Percentiles rank a stretch among this genome's conserved stretches.
phyloP scores from a whole-genome alignment of 2,329 filamentous ascomycete species.

The Talaromyces pinophilus region DNA sequence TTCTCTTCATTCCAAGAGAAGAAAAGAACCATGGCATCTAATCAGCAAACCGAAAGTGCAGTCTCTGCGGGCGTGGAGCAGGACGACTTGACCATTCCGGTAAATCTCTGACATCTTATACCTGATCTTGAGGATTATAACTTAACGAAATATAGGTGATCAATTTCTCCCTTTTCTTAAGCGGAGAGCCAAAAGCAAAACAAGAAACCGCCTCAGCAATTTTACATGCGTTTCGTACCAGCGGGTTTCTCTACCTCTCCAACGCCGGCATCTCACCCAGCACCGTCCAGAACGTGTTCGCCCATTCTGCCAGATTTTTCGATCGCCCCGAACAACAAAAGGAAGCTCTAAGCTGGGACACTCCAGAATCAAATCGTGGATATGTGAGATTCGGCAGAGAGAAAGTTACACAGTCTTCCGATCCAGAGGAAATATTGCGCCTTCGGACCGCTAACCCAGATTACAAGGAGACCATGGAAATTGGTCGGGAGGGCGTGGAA shows the following conservation, averaged over 20 bases:
- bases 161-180: conserved; percentile 73
- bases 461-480: conserved; percentile 62
- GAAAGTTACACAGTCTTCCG: conserved; percentile 64
- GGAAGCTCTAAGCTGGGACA: conserved; percentile 68
- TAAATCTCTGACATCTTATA: conserved; percentile 26
- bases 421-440: conserved; percentile 59
- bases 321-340: conserved; percentile 63
- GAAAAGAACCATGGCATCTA: background rate
- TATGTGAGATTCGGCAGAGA: conserved; percentile 72
- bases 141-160: conserved; percentile 61
- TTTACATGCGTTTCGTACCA: conserved; percentile 76
- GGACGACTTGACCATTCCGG: conserved; percentile 48
- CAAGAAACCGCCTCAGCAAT: conserved; percentile 68
- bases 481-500: conserved; percentile 61
- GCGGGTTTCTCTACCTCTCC: conserved; percentile 86
- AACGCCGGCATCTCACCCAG: conserved; percentile 70
- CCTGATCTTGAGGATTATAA: background rate
- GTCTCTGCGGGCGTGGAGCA: conserved; percentile 42
- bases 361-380: conserved; percentile 70
- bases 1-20: too few relatives aligned
- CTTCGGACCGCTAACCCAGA: conserved; percentile 56
- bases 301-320: conserved; percentile 71
- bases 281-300: conserved; percentile 64
- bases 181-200: conserved; percentile 62
- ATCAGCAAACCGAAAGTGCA: background rate